These are phyloP conservation scores for Podaxis mareebaensis DNA, from an alignment of 768 basidiomycete species.

Conservation along the genomic window DNA sequence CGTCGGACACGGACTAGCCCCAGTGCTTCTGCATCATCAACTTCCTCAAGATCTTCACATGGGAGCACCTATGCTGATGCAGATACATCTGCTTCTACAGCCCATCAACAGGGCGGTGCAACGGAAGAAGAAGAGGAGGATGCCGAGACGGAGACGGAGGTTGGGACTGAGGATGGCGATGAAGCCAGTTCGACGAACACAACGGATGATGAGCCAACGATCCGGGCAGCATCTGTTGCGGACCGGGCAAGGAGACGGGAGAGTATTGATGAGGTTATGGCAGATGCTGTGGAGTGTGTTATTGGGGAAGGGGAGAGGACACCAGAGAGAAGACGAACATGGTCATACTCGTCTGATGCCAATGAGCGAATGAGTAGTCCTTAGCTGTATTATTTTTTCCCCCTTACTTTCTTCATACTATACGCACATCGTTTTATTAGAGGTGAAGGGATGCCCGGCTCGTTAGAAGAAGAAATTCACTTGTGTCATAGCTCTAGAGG, in stretches of 20 bases:
- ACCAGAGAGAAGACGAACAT: neutral
- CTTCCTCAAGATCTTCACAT: neutral
- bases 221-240: conserved; percentile 41
- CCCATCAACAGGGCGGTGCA: neutral
- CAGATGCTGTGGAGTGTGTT: neutral
- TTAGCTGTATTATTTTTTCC: conserved; percentile 2
- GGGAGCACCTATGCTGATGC: neutral
- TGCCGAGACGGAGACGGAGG: conserved; percentile 32
- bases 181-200: conserved; percentile 35
- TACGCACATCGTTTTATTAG: neutral
- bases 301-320: neutral
- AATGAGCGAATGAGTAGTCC: conserved; percentile 19
- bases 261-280: conserved; percentile 22
- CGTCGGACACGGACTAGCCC: neutral
- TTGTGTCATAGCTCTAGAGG: neutral
- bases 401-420: neutral
- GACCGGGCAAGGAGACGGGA: conserved; percentile 24
- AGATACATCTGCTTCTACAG: neutral
- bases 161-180: conserved; percentile 40
- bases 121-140: conserved; percentile 24
- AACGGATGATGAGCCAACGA: conserved; percentile 85
- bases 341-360: neutral
- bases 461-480: neutral
- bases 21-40: neutral
- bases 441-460: neutral